Evolutionary conservation across 2,329 filamentous ascomycete genomes (phyloP).

Genomic region (Tolypocladium capitatum): DNA sequence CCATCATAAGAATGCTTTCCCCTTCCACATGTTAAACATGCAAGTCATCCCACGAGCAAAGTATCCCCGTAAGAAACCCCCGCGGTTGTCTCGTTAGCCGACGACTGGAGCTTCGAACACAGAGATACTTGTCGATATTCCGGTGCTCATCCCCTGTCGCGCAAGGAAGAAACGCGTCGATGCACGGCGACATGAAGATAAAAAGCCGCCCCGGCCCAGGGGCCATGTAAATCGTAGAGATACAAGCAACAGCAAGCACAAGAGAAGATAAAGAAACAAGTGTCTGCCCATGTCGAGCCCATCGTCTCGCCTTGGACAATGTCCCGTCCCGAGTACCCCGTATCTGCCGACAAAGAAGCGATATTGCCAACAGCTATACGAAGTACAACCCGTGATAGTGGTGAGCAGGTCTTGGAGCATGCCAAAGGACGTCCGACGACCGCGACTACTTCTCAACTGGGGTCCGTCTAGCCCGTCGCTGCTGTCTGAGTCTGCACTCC

Average conservation of each 20-base stretch:
- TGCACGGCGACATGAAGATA: background rate
- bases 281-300: background rate
- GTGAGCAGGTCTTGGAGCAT: background rate
- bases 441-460: background rate
- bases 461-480: constrained; percentile 20
- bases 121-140: too few relatives aligned
- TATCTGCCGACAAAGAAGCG: background rate
- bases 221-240: background rate
- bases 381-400: background rate
- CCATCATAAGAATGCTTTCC: too few relatives aligned
- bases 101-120: too few relatives aligned
- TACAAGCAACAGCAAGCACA: background rate
- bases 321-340: background rate
- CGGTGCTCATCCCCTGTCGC: too few relatives aligned
- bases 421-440: background rate
- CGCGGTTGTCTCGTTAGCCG: too few relatives aligned
- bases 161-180: too few relatives aligned
- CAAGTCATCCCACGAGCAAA: background rate
- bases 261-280: background rate
- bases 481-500: constrained; percentile 31
- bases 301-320: background rate
- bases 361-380: background rate
- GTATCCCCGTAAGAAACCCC: background rate
- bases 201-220: background rate
- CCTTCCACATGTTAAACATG: background rate